Percentiles rank a stretch among this genome's conserved stretches.
phyloP scores from a whole-genome alignment of 345 rosid genomes.

The Lepidium africanum region DNA sequence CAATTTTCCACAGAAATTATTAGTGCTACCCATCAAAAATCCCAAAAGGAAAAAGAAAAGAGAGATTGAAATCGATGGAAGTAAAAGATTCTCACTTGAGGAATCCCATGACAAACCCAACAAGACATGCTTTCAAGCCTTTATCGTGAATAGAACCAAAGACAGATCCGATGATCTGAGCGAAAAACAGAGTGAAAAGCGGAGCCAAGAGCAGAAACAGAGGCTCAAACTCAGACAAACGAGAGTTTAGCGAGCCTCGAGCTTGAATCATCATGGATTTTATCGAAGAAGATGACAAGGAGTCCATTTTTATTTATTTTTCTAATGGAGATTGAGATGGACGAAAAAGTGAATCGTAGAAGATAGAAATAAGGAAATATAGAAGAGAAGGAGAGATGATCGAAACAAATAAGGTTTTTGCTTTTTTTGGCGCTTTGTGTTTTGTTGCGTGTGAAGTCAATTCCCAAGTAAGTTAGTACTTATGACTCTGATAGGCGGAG shows the following conservation, averaged over 20 bases:
- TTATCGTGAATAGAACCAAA: conserved; percentile 42
- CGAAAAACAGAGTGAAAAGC: conserved; percentile 51
- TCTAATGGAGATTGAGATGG: background rate
- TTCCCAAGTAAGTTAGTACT: background rate
- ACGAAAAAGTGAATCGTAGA: background rate
- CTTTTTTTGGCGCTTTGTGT: conserved; percentile 12
- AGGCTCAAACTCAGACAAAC: conserved; percentile 66
- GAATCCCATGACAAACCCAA: conserved; percentile 46
- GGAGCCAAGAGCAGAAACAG: conserved; percentile 55
- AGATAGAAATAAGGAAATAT: background rate
- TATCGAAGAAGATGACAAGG: conserved; percentile 18
- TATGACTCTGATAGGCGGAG: background rate
- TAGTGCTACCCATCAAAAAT: background rate
- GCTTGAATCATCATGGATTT: conserved; percentile 25
- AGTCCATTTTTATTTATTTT: conserved; percentile 20
- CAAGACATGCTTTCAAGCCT: conserved; percentile 49
- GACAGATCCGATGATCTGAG: conserved; percentile 43
- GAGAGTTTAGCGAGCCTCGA: conserved; percentile 52
- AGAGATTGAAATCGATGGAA: background rate
- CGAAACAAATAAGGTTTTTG: background rate
- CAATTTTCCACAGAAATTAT: background rate
- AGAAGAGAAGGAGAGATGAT: background rate
- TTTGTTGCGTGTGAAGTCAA: conserved; percentile 11
- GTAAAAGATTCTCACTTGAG: conserved; percentile 43
- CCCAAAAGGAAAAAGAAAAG: background rate